Base-by-base conservation (phyloP, 805 yeast species). In the Starmerella roubikii region DNA sequence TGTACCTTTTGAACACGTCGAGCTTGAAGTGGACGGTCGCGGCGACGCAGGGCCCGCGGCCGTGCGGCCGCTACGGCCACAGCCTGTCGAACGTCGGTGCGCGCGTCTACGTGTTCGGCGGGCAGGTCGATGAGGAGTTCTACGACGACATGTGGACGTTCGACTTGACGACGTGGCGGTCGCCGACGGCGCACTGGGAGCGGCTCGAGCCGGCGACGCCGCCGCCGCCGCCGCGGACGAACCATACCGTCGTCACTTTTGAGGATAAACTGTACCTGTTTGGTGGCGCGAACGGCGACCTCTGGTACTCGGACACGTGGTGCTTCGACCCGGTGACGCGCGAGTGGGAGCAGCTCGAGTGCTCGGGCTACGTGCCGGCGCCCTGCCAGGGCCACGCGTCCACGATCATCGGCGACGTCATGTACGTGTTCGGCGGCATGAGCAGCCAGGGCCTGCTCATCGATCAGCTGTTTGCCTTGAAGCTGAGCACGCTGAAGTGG, bases 31-130 rank as follows among this genome's bases (percentile, higher is more conserved):
- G 91, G 88, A 77, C 86, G 0, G 70, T 76, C 11, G 83, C 94
- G 46, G 69, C 72, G 45, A 83, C 85, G 0, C 60, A 64, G 10
- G 88, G 88, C 1, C 67, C 67, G 18, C 76, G 82, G 53, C 98
- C 98, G 0, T 63, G 74, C 26, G 98, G 97, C 1, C 70, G 99
- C 45, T 91, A 91, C 58, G 98, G 99, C 12, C 96, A 88, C 59
- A 76, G 93, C 34, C 71, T 91, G 39, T 88, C 83, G 21, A 74
- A 85, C 38, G 69, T 76, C 15, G 69, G 72, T 29, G 66, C 71
- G 15, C 67, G 66, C 38, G 65, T 91, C 34, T 91, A 77, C 57
- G 67, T 91, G 4, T 91, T 84, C 62, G 99, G 98, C 41, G 99
- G 99, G 41, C 96, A 88, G 59, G 70, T 86, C 47, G 91, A 85